These are phyloP conservation scores for Tricholoma saponaceum DNA, from an alignment of 768 basidiomycete species.

Conservation along the genomic window DNA sequence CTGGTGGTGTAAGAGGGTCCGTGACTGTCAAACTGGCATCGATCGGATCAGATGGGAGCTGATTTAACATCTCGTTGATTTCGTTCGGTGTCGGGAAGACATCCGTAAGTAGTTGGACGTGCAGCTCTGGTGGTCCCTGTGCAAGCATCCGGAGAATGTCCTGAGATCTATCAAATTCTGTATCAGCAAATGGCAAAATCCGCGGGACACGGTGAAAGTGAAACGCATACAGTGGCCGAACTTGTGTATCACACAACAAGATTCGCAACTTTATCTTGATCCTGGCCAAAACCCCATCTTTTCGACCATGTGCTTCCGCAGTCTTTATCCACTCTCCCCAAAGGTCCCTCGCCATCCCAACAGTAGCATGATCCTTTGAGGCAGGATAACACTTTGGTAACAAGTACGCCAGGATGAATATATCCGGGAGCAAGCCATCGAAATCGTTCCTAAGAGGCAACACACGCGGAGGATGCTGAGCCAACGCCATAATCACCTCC, in stretches of 20 bases:
- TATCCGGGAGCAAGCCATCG: constrained; percentile 31
- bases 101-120: constrained; percentile 38
- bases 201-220: background rate
- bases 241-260: constrained; percentile 36
- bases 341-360: constrained; percentile 25
- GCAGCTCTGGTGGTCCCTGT: constrained; percentile 30
- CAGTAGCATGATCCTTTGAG: constrained; percentile 15
- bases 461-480: constrained; percentile 14
- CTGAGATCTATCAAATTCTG: constrained; percentile 34
- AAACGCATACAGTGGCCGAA: constrained; percentile 29
- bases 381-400: constrained; percentile 31
- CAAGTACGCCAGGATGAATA: constrained; percentile 48
- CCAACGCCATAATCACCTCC: constrained; percentile 28
- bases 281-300: constrained; percentile 22
- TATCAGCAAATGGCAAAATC: background rate
- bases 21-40: constrained; percentile 57
- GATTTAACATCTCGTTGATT: constrained; percentile 43
- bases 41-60: constrained; percentile 41
- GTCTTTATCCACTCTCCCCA: constrained; percentile 31
- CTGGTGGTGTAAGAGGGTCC: constrained; percentile 54
- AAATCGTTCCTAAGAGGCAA: constrained; percentile 8
- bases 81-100: constrained; percentile 47
- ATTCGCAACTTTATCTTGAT: constrained; percentile 40
- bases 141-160: constrained; percentile 37
- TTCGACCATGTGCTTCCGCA: constrained; percentile 15